Percentiles rank a stretch among this genome's conserved stretches.
phyloP scores from a whole-genome alignment of 441 rosid genomes.

The Eutrema salsugineum region DNA sequence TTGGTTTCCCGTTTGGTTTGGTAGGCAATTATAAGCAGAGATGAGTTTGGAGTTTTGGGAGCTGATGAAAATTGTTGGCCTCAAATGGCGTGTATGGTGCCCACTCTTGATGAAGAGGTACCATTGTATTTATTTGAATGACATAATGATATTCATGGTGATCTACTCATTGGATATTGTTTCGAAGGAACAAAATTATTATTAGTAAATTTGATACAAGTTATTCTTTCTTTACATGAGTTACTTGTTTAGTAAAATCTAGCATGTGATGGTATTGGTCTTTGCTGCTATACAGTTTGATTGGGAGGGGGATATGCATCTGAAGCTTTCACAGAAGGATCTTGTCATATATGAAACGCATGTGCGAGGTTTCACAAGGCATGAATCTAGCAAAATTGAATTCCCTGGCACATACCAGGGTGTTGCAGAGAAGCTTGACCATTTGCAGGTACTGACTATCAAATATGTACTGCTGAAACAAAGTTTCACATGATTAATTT shows the following conservation, averaged over 20 bases:
- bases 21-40: slow-evolving; percentile 88
- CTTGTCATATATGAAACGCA: slow-evolving; percentile 89
- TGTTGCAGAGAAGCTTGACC: slow-evolving; percentile 87
- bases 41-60: slow-evolving; percentile 71
- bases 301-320: slow-evolving; percentile 95
- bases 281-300: slow-evolving; percentile 64
- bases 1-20: slow-evolving; percentile 11
- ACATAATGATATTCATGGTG: neutral
- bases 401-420: slow-evolving; percentile 89
- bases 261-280: neutral
- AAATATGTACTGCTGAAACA: no score
- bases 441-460: no score
- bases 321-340: slow-evolving; percentile 69
- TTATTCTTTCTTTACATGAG: neutral
- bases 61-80: slow-evolving; percentile 79
- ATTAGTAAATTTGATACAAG: neutral
- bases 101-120: slow-evolving; percentile 70
- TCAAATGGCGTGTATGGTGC: slow-evolving; percentile 90
- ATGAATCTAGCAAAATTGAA: slow-evolving; percentile 70
- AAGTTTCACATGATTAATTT: no score
- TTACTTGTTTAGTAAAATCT: slow-evolving; percentile 3
- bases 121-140: neutral
- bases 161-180: neutral
- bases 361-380: slow-evolving; percentile 88
- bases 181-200: neutral